phyloP scores from a whole-genome alignment of 2,329 filamentous ascomycete species.

The Akanthomyces uredinophilus region DNA sequence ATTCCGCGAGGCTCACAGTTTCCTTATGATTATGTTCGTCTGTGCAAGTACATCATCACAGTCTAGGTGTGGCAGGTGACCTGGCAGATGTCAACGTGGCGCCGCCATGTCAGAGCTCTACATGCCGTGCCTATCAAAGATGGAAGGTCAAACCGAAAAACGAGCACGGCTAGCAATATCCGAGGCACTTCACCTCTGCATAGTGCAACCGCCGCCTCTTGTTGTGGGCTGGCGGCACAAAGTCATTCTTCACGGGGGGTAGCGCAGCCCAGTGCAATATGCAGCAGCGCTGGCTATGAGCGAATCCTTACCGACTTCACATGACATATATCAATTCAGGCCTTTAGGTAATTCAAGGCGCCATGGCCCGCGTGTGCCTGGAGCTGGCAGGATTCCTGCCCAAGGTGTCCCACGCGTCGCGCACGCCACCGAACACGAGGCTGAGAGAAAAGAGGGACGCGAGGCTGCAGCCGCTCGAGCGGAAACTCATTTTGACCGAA shows the following conservation, averaged over 20 bases:
- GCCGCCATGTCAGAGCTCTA: not conserved
- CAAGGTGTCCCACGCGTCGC: conserved; percentile 3
- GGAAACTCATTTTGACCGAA: not conserved
- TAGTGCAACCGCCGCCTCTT: not conserved
- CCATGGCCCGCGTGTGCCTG: not conserved
- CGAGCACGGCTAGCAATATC: not conserved
- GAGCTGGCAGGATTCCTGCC: conserved; percentile 2
- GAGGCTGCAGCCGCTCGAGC: not conserved
- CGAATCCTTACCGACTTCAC: not conserved
- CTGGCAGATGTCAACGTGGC: not conserved
- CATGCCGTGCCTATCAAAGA: not conserved
- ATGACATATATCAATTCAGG: not conserved
- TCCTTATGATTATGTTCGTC: not conserved
- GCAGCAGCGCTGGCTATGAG: not conserved
- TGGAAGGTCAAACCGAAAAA: not conserved
- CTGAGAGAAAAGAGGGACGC: not conserved
- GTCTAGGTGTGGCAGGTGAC: not conserved
- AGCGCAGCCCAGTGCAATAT: not conserved
- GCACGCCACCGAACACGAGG: not conserved
- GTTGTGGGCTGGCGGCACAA: not conserved
- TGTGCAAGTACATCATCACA: not conserved
- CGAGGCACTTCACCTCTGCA: not conserved
- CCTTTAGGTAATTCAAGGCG: not conserved
- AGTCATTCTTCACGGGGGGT: not conserved
- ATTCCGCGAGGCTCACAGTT: not conserved